Percentiles rank a stretch among this genome's conserved stretches.
These are phyloP conservation scores for Cryptococcus sp. DNA, from an alignment of 1,284 basidiomycete species.

Conservation along the genomic window DNA sequence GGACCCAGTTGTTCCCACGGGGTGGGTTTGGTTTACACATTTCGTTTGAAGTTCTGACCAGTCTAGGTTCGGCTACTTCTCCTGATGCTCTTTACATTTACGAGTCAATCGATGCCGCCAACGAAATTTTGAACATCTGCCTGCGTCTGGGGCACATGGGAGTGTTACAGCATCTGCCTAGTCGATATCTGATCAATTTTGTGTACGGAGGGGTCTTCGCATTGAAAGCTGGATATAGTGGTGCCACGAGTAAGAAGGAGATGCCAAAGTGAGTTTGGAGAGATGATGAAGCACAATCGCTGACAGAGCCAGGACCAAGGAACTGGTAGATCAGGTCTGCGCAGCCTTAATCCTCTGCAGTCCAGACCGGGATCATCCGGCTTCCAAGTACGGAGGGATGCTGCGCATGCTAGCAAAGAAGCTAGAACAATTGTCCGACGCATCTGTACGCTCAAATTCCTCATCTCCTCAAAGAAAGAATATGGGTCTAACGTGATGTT, in stretches of 20 bases:
- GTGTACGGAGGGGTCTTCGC: slow-evolving; percentile 43
- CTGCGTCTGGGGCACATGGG: slow-evolving; percentile 39
- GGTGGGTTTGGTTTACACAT: background rate
- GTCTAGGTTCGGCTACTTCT: slow-evolving; percentile 38
- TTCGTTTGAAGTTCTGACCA: background rate
- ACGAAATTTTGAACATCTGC: slow-evolving; percentile 43
- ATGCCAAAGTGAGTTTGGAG: slow-evolving; percentile 24
- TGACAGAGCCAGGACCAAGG: slow-evolving; percentile 26
- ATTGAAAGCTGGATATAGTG: slow-evolving; percentile 41
- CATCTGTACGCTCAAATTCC: slow-evolving; percentile 25
- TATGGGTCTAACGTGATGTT: background rate
- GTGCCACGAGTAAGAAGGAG: slow-evolving; percentile 30
- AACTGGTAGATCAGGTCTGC: slow-evolving; percentile 37
- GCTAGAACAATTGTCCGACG: slow-evolving; percentile 38
- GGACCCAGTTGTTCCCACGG: slow-evolving; percentile 5
- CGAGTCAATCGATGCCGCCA: slow-evolving; percentile 45
- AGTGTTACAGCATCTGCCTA: slow-evolving; percentile 40
- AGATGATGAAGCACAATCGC: background rate
- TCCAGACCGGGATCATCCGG: slow-evolving; percentile 43
- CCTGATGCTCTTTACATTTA: slow-evolving; percentile 47
- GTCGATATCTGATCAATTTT: slow-evolving; percentile 42
- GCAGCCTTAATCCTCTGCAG: slow-evolving; percentile 30
- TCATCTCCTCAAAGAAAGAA: background rate
- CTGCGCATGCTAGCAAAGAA: slow-evolving; percentile 36
- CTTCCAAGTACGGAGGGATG: slow-evolving; percentile 43